A percentile compares a stretch with the other conserved stretches of the same genome.
Evolutionary conservation across 108 stramenopile species (phyloP).

Genomic region (Conticribra guillardii): DNA sequence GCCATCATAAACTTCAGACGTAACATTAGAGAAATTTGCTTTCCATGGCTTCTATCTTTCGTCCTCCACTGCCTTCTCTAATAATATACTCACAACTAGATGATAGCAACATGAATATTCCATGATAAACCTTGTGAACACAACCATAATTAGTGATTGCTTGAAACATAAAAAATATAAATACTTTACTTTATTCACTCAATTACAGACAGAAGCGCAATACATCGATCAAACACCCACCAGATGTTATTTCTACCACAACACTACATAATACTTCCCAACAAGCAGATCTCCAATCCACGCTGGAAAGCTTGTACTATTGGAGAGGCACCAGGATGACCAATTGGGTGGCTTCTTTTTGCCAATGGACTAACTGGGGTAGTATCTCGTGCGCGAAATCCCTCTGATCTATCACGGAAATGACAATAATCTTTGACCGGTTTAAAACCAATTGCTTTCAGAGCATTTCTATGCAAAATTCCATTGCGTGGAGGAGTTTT

Average conservation of each 20-base stretch:
- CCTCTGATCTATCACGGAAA: not conserved
- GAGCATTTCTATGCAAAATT: not conserved
- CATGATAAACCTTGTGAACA: no score
- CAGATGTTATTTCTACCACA: no score
- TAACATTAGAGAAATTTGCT: no score
- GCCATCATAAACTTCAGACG: no score
- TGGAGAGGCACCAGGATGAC: not conserved
- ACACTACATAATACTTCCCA: no score
- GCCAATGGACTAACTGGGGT: not conserved
- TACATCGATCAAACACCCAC: no score
- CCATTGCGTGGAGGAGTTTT: not conserved
- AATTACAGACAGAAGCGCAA: no score
- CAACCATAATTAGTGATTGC: no score
- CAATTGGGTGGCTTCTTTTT: not conserved
- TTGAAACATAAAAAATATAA: no score
- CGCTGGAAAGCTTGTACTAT: not conserved
- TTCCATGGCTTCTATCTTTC: not conserved
- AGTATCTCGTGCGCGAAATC: not conserved
- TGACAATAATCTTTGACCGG: not conserved
- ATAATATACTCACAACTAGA: no score
- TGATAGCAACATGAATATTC: no score
- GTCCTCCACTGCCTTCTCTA: not conserved
- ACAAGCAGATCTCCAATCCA: constrained; percentile 3
- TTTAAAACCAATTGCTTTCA: constrained; percentile 7
- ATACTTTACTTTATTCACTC: no score